Conservation (phyloP, 345 rosid species). For the Litchi chinensis region DNA sequence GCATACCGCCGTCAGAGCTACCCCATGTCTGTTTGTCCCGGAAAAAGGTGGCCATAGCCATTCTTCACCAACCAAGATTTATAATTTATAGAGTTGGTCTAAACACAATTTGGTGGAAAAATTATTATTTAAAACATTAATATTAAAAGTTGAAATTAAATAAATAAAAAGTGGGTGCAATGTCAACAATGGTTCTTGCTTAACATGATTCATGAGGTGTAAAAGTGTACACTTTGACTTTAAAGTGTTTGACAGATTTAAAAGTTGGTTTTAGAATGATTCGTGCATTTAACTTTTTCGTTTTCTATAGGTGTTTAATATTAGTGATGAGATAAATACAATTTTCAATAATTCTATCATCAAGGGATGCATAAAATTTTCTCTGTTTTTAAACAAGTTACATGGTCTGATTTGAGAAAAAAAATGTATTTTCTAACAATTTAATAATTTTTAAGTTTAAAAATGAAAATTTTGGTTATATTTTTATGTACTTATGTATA, state of each 20-base stretch:
- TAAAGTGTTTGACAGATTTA: too few species aligned
- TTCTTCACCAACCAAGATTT: not conserved
- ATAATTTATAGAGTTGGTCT: not conserved
- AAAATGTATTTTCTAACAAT: too few species aligned
- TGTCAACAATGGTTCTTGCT: not conserved
- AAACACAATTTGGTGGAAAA: not conserved
- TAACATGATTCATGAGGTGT: not conserved
- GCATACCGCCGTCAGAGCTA: slow-evolving; percentile 13
- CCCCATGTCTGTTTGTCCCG: slow-evolving; percentile 32
- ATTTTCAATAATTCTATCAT: too few species aligned
- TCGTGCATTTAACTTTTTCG: not conserved
- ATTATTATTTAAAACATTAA: not conserved
- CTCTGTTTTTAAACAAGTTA: too few species aligned
- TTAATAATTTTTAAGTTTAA: too few species aligned
- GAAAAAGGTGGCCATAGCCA: not conserved
- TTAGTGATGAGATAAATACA: too few species aligned
- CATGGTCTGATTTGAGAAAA: too few species aligned
- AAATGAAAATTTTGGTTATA: too few species aligned
- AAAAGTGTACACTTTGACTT: not conserved
- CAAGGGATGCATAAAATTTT: too few species aligned
- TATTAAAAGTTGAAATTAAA: not conserved
- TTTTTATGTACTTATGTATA: too few species aligned
- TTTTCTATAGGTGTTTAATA: too few species aligned
- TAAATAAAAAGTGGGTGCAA: not conserved
- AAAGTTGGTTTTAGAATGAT: not conserved